Conservation (phyloP, 768 basidiomycete genomes). For the Rhodotorula sphaerocarpa region DNA sequence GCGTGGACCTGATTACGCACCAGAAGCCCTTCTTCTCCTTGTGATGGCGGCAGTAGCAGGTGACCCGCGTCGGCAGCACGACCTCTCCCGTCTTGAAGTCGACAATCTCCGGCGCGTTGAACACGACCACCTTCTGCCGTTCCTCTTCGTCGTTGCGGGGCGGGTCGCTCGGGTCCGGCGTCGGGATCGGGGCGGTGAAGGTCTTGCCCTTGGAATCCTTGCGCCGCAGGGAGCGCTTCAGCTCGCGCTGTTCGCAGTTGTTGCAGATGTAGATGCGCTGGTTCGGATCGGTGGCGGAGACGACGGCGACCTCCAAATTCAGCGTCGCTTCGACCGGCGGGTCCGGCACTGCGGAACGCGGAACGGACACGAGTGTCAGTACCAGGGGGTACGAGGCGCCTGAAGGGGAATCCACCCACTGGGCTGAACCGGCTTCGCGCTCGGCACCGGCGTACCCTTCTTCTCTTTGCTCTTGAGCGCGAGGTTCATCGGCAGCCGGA, state of each 20-base stretch:
- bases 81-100: constrained; percentile 81
- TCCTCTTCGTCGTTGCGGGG: constrained; percentile 47
- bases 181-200: constrained; percentile 40
- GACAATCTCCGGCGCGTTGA: constrained; percentile 83
- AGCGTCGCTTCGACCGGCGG: constrained; percentile 60
- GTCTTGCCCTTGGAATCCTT: constrained; percentile 50
- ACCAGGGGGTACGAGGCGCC: not conserved
- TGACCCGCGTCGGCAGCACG: constrained; percentile 84
- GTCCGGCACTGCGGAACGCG: not conserved
- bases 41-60: constrained; percentile 98
- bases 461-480: constrained; percentile 77
- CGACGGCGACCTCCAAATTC: constrained; percentile 62
- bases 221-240: constrained; percentile 82
- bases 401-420: constrained; percentile 2
- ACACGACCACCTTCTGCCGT: constrained; percentile 67
- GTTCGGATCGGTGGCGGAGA: constrained; percentile 71
- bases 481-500: constrained; percentile 69
- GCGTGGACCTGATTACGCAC: no score
- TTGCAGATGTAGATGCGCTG: constrained; percentile 70
- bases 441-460: constrained; percentile 61
- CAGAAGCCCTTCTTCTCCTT: constrained; percentile 87
- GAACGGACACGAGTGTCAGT: not conserved
- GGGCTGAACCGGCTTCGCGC: constrained; percentile 32
- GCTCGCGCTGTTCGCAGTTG: constrained; percentile 82
- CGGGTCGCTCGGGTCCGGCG: constrained; percentile 50